These are phyloP conservation scores for Chenopodium suecicum DNA, from an alignment of 148 eudicot species.

Conservation along the genomic window DNA sequence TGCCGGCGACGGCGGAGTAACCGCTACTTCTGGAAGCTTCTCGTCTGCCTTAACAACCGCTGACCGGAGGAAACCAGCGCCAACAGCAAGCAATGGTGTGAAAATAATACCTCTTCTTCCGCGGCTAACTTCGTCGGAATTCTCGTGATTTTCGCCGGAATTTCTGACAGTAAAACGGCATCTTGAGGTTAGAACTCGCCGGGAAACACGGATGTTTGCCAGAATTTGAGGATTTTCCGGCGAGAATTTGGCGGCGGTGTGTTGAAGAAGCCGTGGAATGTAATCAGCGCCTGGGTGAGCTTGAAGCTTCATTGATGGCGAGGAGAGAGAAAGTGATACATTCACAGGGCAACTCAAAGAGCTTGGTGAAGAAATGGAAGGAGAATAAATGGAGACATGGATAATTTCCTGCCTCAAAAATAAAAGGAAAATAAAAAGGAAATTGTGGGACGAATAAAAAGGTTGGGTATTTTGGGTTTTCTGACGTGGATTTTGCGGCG, in stretches of 20 bases:
- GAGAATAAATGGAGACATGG: neutral
- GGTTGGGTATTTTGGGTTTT: neutral
- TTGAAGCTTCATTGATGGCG: slow-evolving; percentile 24
- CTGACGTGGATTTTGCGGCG: slow-evolving; percentile 9
- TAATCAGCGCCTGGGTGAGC: slow-evolving; percentile 15
- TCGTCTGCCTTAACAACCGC: slow-evolving; percentile 52
- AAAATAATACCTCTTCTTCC: slow-evolving; percentile 53
- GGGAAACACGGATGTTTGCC: slow-evolving; percentile 2
- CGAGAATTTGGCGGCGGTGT: neutral
- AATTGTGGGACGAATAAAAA: neutral
- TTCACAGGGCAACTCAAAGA: neutral
- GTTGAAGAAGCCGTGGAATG: slow-evolving; percentile 6
- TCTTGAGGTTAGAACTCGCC: neutral
- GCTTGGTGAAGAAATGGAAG: neutral
- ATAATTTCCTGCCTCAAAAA: slow-evolving; percentile 14
- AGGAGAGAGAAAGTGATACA: slow-evolving; percentile 4
- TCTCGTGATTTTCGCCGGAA: slow-evolving; percentile 9
- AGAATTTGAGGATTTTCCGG: slow-evolving; percentile 14
- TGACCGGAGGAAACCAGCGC: slow-evolving; percentile 56
- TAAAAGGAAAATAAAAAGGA: neutral
- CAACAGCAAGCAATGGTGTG: slow-evolving; percentile 57
- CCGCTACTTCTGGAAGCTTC: slow-evolving; percentile 22
- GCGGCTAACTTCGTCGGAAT: slow-evolving; percentile 21
- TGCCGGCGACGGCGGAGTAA: neutral
- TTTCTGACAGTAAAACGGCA: slow-evolving; percentile 2